Percentiles rank a stretch among this genome's conserved stretches.
These are phyloP conservation scores for Helianthus annuus DNA, from an alignment of 129 eudicot species.

Conservation along the genomic window DNA sequence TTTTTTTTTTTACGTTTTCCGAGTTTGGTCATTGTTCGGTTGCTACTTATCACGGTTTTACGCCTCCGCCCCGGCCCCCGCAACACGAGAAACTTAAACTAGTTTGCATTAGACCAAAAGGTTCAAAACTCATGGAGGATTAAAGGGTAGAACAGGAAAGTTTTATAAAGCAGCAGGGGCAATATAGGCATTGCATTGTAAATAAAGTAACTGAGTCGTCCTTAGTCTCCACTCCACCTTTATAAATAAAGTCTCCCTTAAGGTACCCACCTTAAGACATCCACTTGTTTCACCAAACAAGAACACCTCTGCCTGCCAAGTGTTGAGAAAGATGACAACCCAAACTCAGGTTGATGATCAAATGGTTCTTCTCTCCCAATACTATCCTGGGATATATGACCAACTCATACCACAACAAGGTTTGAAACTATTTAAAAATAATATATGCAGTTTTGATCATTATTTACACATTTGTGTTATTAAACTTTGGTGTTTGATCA, in stretches of 20 bases:
- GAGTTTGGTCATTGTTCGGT: too few species aligned
- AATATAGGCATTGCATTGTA: constrained; percentile 23
- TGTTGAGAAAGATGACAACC: constrained; percentile 36
- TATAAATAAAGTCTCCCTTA: constrained; percentile 48
- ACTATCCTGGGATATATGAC: constrained; percentile 70
- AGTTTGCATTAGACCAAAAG: neutral
- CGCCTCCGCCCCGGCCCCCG: too few species aligned
- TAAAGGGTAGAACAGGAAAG: constrained; percentile 41
- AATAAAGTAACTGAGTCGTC: constrained; percentile 31
- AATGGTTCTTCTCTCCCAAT: constrained; percentile 65
- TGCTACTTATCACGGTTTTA: too few species aligned
- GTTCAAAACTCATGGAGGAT: neutral
- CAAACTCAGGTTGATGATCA: constrained; percentile 51
- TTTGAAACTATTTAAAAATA: constrained; percentile 2
- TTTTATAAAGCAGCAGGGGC: constrained; percentile 21
- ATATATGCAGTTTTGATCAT: neutral
- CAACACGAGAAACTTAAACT: too few species aligned
- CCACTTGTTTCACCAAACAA: constrained; percentile 38
- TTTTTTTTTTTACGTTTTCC: too few species aligned
- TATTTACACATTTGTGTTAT: constrained; percentile 18
- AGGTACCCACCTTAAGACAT: constrained; percentile 35
- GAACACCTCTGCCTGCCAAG: constrained; percentile 42
- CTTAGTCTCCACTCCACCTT: constrained; percentile 45
- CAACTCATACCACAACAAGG: constrained; percentile 71
- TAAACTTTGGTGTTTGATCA: constrained; percentile 11